Base-by-base conservation (phyloP, 257 asterid species). In the Leptodermis oblonga region DNA sequence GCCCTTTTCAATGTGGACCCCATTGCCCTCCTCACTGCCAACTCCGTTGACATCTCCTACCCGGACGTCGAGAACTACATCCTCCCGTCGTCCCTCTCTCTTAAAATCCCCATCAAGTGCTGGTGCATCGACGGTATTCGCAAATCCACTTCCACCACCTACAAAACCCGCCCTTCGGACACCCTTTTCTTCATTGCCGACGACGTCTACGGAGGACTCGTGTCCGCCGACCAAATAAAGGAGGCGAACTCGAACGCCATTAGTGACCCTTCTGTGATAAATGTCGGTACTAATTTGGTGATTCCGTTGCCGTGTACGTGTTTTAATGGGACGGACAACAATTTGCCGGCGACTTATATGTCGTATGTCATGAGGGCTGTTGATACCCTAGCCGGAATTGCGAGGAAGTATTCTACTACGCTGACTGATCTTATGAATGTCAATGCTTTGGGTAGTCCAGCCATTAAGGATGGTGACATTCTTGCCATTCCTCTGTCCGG, bases 281-380 rank as follows among this genome's bases (percentile, higher is more conserved):
- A 72, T 41, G 96, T 85, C 3, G 97, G 92, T 45, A 85, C 90
- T 14, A 74, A 43, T 22, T 87, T 94, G 14, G 67, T 63, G 63
- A 82, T 94, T 45, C 99, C 99, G 3, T 69, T 94, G 75, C 99
- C 97, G n/a, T 94, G 99, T n/a, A 85, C 96, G 49, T 94, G 99
- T 75, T 91, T 89, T 60, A 89, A 91, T 62, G 90, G 92, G 65
- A 81, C 78, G 31, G 99, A 94, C 63, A 89, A 91, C 74, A 89
- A 89, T 53, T 65, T 94, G 49, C 95, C 96, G 34, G 92, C 95
- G 39, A 90, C 92, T 37, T 94, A 87, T 67, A 70, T 94, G 97
- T 85, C 96, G 12, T 90, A 90, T 42, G 97, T 87, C 20, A 97
- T 94, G 33, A 62, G 51, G 54, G 73, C 80, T 36, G 89, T 85